Conservation (phyloP, 345 rosid genomes). For the Balakata baccata region DNA sequence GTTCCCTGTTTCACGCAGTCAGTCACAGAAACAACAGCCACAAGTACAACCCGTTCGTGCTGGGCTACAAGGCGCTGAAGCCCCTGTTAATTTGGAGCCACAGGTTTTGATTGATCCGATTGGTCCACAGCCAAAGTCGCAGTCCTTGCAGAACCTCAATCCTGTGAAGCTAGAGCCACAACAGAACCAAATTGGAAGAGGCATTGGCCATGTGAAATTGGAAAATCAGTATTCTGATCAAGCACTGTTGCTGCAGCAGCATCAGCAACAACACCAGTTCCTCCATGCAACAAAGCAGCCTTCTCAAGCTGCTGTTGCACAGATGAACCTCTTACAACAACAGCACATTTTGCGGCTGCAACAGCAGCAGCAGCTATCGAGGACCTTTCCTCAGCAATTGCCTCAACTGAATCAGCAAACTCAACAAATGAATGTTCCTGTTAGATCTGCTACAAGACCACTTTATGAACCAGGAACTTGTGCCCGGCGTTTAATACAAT, state of each 20-base stretch:
- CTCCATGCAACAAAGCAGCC: constrained; percentile 79
- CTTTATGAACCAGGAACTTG: constrained; percentile 93
- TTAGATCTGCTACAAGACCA: constrained; percentile 69
- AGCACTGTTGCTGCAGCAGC: constrained; percentile 56
- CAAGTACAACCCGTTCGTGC: constrained; percentile 55
- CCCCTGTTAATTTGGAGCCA: constrained; percentile 73
- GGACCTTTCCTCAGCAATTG: constrained; percentile 78
- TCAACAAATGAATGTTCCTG: constrained; percentile 69
- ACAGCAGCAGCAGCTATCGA: constrained; percentile 75
- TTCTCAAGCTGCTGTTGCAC: constrained; percentile 64
- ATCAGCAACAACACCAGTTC: constrained; percentile 52
- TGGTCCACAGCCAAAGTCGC: constrained; percentile 40
- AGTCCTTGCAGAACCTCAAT: constrained; percentile 51
- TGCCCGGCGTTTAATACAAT: constrained; percentile 84
- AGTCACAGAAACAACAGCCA: constrained; percentile 60
- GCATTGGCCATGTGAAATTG: constrained; percentile 59
- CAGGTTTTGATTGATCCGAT: constrained; percentile 62
- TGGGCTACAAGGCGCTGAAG: constrained; percentile 60
- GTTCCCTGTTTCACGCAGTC: constrained; percentile 48
- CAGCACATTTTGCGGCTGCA: constrained; percentile 74
- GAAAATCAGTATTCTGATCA: constrained; percentile 79
- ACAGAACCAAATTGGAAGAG: constrained; percentile 59
- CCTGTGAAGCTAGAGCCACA: constrained; percentile 76
- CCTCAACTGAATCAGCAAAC: constrained; percentile 69
- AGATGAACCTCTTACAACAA: constrained; percentile 63